These are phyloP conservation scores for Xylariaceae sp. DNA, from an alignment of 2,329 filamentous ascomycete species.

Conservation along the genomic window DNA sequence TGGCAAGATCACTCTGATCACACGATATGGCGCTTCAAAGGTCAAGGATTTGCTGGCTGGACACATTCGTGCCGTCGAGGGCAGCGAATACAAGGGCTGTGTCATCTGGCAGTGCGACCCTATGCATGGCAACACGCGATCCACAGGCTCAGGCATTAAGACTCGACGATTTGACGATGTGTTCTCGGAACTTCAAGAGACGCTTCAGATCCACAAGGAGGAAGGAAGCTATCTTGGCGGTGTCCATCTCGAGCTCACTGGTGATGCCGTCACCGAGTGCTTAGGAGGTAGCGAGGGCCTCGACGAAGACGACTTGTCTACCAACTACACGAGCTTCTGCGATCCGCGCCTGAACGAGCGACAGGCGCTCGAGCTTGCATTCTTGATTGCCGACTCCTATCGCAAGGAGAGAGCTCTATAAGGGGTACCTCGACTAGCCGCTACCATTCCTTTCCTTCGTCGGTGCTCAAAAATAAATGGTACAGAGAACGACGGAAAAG, in stretches of 20 bases:
- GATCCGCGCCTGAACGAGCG: conserved; percentile 96
- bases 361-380: conserved; percentile 92
- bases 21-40: conserved; percentile 81
- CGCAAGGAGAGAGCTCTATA: conserved; percentile 38
- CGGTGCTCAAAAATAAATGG: no score
- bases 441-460: no score
- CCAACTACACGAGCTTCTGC: conserved; percentile 95
- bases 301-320: conserved; percentile 80
- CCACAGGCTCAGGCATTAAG: conserved; percentile 77
- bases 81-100: conserved; percentile 61
- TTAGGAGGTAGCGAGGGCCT: conserved; percentile 85
- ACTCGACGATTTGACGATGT: conserved; percentile 90
- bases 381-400: conserved; percentile 84
- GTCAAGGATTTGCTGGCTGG: conserved; percentile 72
- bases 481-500: no score
- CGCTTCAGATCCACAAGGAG: conserved; percentile 79
- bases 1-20: conserved; percentile 95
- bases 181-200: conserved; percentile 79
- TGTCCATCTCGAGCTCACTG: conserved; percentile 91
- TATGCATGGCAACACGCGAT: conserved; percentile 84
- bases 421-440: no score
- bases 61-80: conserved; percentile 87
- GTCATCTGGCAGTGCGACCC: conserved; percentile 99
- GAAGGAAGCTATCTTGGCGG: conserved; percentile 86
- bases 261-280: conserved; percentile 95